A percentile compares a stretch with the other conserved stretches of the same genome.
Evolutionary conservation across 805 yeast genomes (phyloP).

Genomic region (Candida pseudoglaebosa): DNA sequence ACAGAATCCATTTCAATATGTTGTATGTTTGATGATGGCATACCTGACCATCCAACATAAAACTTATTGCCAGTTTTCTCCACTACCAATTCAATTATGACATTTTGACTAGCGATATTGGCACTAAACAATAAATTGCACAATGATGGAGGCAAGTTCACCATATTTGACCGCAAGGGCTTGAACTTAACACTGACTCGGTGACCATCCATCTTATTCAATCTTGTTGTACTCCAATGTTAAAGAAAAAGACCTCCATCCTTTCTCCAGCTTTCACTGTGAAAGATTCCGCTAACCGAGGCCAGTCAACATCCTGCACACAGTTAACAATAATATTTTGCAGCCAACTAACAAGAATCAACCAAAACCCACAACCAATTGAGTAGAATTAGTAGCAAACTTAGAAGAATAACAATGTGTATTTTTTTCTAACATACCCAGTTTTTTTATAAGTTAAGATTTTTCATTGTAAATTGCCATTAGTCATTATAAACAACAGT

Average conservation of each 20-base stretch:
- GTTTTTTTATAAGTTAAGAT: too few species aligned
- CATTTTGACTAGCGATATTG: conserved; percentile 54
- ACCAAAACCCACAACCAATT: too few species aligned
- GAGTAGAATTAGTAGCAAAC: too few species aligned
- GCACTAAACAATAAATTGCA: conserved; percentile 46
- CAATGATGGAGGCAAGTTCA: conserved; percentile 50
- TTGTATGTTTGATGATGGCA: conserved; percentile 30
- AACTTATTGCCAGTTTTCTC: conserved; percentile 15
- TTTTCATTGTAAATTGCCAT: too few species aligned
- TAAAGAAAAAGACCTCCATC: background rate
- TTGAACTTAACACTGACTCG: conserved; percentile 24
- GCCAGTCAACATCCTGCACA: too few species aligned
- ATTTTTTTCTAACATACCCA: too few species aligned
- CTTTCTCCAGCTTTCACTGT: background rate
- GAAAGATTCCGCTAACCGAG: background rate
- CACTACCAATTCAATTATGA: conserved; percentile 46
- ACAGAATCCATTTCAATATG: conserved; percentile 63
- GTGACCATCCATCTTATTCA: conserved; percentile 31
- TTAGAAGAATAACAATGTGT: too few species aligned
- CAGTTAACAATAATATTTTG: too few species aligned
- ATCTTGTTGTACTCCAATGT: background rate
- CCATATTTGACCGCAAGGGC: conserved; percentile 45
- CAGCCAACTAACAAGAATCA: too few species aligned
- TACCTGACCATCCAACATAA: conserved; percentile 69
- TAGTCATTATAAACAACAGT: too few species aligned